Evolutionary conservation across 345 rosid species (phyloP), one percentile per base, ranked within the genome.

Genomic region (Lepidium didymum): DNA sequence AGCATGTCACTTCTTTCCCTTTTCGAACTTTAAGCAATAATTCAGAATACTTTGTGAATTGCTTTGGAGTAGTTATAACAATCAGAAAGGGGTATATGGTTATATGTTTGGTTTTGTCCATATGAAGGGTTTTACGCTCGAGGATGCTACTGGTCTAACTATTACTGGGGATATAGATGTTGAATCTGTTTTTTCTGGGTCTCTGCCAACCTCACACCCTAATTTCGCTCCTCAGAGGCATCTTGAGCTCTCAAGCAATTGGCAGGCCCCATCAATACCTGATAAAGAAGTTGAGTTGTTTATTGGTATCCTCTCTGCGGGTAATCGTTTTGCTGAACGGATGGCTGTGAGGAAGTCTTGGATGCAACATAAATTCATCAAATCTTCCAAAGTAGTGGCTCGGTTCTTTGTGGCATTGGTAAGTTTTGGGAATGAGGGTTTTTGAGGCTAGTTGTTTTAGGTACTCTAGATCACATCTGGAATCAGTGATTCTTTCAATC

Each of bases 271-370:
- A 38, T 78, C 82, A 54, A 53, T 83, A 68, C 76, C 81, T 25
- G 76, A 77, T 56, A 66, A 70, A 7, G 60, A 82, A 31, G 82
- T 82, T 63, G 88, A 86, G 52, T 72, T 89, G 46, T 89, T 89
- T 29, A 78, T 86, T 1, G 96, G 96, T 25, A 66, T 89, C 59
- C 96, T 86, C 40, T 89, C 96, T 25, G 90, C 92, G 0, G 92
- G 88, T 54, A 83, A 86, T 60, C 92, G 86, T 78, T 86, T 89
- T 70, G 76, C 85, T 11, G 90, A 86, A 78, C 79, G 92, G 60
- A 89, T 86, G 96, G 92, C 92, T 2, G 87, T 83, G 72, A 86
- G 96, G 82, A 89, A 81, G 80, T 78, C 92, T 16, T 89, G 96
- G 96, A 85, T 89, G 86, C 92, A 83, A 64, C 84, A 89, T 69